These are phyloP conservation scores for Sungouiella blattae DNA, from an alignment of 805 yeast genomes.

Conservation along the genomic window DNA sequence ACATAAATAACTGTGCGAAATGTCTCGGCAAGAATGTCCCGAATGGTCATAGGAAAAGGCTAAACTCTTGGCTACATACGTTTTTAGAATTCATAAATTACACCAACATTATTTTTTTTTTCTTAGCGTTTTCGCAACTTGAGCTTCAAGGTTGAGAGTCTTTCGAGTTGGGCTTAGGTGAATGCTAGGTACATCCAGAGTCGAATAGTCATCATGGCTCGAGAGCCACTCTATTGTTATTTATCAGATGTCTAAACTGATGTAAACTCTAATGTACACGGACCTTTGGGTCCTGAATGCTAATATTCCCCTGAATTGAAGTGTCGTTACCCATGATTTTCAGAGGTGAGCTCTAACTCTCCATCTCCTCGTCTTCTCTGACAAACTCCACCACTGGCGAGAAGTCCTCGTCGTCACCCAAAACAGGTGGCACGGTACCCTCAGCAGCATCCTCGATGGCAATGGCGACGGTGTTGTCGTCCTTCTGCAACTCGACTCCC, in stretches of 20 bases:
- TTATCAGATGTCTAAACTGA: conserved; percentile 5
- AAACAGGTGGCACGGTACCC: too few species aligned
- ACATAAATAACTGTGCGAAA: too few species aligned
- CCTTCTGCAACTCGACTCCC: conserved; percentile 14
- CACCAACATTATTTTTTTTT: too few species aligned
- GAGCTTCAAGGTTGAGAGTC: too few species aligned
- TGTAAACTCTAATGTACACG: conserved; percentile 14
- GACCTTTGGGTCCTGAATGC: conserved; percentile 5
- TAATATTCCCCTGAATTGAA: conserved; percentile 11
- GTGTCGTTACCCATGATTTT: conserved; percentile 2
- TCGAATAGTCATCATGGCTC: conserved; percentile 3
- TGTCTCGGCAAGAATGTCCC: too few species aligned
- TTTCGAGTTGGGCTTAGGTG: too few species aligned
- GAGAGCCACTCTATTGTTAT: conserved; percentile 11
- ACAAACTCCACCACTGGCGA: conserved; percentile 7
- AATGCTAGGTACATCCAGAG: too few species aligned
- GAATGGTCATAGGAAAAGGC: too few species aligned
- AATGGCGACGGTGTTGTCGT: conserved; percentile 24
- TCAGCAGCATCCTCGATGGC: conserved; percentile 19
- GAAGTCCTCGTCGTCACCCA: background rate
- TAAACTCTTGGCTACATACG: too few species aligned
- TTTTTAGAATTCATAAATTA: too few species aligned
- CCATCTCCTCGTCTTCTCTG: conserved; percentile 16
- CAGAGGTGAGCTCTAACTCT: conserved; percentile 6
- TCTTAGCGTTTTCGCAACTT: too few species aligned